Evolutionary conservation across 495 filamentous ascomycete genomes (phyloP), one percentile per base, ranked within the genome.

Genomic region (Daldinia loculata): DNA sequence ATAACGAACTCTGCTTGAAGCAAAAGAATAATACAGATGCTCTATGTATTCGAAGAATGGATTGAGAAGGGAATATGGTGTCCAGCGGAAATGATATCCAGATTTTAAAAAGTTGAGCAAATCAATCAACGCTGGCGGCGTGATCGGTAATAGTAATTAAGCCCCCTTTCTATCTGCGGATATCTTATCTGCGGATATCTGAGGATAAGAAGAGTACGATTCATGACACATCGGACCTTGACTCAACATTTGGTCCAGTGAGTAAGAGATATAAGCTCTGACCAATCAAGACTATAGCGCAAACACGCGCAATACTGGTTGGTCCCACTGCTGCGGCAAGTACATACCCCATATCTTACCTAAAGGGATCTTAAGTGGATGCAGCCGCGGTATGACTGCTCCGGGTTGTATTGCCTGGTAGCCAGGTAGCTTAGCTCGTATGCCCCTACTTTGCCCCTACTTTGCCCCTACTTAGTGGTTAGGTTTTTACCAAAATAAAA

Each of bases 241-340:
- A 70, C 67, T 70, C 56, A 56, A 64, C 15, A 36, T 32, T 56
- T 11, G n/a, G 9, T n/a, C 15, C n/a, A 55, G 26, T 43, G 32
- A 53, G 26, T 43, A 34, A 30, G 26, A 63, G 50, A 66, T 67
- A 30, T 24, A 39, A 56, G 56, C 12, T 61, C 38, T 15, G 41
- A 39, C 78, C 79, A 81, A 81, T 80, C 74, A 71, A 52, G 58
- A 30, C 53, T 19, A 3, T 45, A 71, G 70, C 75, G 70, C 74
- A 74, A 70, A 48, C 71, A 79, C 74, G 76, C 64, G 69, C 68
- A 71, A 55, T 52, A 22, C 17, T 67, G 63, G 63, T 63, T 66
- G 48, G 69, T 56, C 57, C 56, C 52, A 38, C 69, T 29, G 32
- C 1, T 36, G 12, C n/a, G 32, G 34, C 55, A 24, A 6, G 34